phyloP scores from a whole-genome alignment of 2,329 filamentous ascomycete genomes.

The Pseudogymnoascus sp. region DNA sequence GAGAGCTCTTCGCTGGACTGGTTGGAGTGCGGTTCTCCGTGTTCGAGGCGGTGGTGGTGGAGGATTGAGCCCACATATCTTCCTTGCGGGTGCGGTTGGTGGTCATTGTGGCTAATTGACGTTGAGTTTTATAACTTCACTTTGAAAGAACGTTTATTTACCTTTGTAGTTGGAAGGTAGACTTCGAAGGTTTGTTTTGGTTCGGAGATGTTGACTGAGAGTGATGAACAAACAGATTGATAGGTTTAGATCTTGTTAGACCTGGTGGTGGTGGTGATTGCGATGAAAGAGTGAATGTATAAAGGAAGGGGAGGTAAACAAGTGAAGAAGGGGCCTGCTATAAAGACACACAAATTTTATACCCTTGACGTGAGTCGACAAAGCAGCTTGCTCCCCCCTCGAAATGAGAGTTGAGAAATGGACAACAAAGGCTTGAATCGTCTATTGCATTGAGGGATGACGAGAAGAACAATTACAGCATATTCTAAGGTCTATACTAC shows the following conservation, averaged over 20 bases:
- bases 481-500: not conserved
- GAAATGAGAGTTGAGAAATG: not conserved
- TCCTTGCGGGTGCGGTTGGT: not conserved
- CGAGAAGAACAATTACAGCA: not conserved
- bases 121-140: not conserved
- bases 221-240: not conserved
- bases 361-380: not conserved
- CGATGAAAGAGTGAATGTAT: not conserved
- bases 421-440: not conserved
- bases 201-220: not conserved
- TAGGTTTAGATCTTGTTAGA: not conserved
- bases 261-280: not conserved
- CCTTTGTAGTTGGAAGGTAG: not conserved
- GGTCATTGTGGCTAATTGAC: not conserved
- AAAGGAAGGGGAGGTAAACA: not conserved
- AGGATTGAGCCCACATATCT: not conserved
- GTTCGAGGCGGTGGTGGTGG: not conserved
- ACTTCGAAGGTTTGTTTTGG: not conserved
- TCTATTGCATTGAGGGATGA: not conserved
- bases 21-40: not conserved
- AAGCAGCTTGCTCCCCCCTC: not conserved
- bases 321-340: not conserved
- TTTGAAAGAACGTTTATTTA: not conserved
- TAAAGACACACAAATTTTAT: not conserved
- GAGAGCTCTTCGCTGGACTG: not conserved